These are phyloP conservation scores for Fomitopsis pinicola DNA, from an alignment of 1,284 basidiomycete genomes.

Conservation along the genomic window DNA sequence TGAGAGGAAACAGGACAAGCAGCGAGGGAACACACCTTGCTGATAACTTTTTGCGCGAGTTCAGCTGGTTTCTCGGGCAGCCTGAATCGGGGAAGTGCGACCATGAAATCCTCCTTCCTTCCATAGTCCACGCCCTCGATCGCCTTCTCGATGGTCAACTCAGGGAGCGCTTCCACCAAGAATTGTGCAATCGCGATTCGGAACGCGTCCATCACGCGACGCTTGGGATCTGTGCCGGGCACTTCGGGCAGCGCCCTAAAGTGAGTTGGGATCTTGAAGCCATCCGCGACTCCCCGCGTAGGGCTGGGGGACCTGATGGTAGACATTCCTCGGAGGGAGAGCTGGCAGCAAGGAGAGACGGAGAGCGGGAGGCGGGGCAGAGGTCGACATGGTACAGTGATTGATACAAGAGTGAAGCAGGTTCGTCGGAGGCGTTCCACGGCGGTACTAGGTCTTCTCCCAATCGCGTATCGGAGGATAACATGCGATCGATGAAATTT, in stretches of 20 bases:
- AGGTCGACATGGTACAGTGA: slow-evolving; percentile 2
- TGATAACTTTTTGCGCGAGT: slow-evolving; percentile 71
- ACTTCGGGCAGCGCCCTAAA: slow-evolving; percentile 46
- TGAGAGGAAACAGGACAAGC: background rate
- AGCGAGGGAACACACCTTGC: slow-evolving; percentile 44
- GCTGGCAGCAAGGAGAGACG: background rate
- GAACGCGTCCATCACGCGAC: slow-evolving; percentile 81
- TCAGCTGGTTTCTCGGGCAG: slow-evolving; percentile 83
- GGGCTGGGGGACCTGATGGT: background rate
- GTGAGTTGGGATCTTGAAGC: slow-evolving; percentile 21
- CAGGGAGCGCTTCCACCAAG: slow-evolving; percentile 66
- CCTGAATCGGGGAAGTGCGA: slow-evolving; percentile 89
- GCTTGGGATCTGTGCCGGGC: slow-evolving; percentile 66
- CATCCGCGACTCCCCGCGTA: background rate
- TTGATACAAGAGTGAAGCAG: slow-evolving; percentile 4
- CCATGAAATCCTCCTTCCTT: slow-evolving; percentile 91
- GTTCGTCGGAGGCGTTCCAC: background rate
- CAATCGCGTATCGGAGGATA: background rate
- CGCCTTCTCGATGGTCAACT: slow-evolving; percentile 68
- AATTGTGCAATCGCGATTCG: slow-evolving; percentile 79
- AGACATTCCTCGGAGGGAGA: slow-evolving; percentile 1
- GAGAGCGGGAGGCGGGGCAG: background rate
- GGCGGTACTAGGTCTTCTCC: background rate
- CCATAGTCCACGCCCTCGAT: slow-evolving; percentile 86
- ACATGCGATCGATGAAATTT: slow-evolving; percentile 17